A percentile compares a stretch with the other conserved stretches of the same genome.
Evolutionary conservation across 2,329 filamentous ascomycete species (phyloP).

Genomic region (Pyricularia sp.): DNA sequence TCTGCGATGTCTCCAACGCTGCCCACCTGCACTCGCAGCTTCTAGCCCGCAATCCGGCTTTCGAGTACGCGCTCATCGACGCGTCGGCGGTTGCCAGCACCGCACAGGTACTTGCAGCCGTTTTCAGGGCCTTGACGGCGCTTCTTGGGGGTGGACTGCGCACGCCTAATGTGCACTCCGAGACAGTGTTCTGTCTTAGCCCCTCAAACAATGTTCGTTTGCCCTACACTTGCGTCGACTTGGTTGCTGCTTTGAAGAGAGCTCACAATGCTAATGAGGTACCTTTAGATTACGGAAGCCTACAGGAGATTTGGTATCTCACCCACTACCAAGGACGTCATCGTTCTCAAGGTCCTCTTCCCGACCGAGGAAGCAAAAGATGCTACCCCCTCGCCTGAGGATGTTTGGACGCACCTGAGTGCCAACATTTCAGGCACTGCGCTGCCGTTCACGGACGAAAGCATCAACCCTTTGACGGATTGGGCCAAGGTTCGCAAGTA

Average conservation of each 20-base stretch:
- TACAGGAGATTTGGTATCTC: slow-evolving; percentile 82
- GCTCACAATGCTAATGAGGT: not conserved
- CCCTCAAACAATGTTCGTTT: slow-evolving; percentile 66
- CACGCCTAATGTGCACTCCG: slow-evolving; percentile 81
- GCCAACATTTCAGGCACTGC: slow-evolving; percentile 52
- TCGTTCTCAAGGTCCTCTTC: slow-evolving; percentile 70
- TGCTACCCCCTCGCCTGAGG: slow-evolving; percentile 27
- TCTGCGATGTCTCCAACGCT: slow-evolving; percentile 68
- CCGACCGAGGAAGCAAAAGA: slow-evolving; percentile 31
- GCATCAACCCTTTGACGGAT: slow-evolving; percentile 52
- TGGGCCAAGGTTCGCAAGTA: slow-evolving; percentile 66
- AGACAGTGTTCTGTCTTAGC: slow-evolving; percentile 73
- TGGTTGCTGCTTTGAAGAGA: not conserved
- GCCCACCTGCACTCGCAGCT: slow-evolving; percentile 73
- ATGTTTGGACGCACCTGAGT: slow-evolving; percentile 49
- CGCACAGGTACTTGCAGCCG: slow-evolving; percentile 63
- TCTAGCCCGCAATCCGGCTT: slow-evolving; percentile 71
- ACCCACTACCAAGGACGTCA: slow-evolving; percentile 59
- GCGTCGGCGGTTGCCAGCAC: slow-evolving; percentile 68
- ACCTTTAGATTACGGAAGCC: slow-evolving; percentile 72
- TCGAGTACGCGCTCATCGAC: slow-evolving; percentile 92
- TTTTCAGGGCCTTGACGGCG: slow-evolving; percentile 67
- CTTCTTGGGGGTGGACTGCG: slow-evolving; percentile 50
- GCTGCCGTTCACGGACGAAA: slow-evolving; percentile 51
- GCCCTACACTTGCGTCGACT: not conserved